Base-by-base conservation (phyloP, 129 eudicot species). In the Scalesia atractyloides region DNA sequence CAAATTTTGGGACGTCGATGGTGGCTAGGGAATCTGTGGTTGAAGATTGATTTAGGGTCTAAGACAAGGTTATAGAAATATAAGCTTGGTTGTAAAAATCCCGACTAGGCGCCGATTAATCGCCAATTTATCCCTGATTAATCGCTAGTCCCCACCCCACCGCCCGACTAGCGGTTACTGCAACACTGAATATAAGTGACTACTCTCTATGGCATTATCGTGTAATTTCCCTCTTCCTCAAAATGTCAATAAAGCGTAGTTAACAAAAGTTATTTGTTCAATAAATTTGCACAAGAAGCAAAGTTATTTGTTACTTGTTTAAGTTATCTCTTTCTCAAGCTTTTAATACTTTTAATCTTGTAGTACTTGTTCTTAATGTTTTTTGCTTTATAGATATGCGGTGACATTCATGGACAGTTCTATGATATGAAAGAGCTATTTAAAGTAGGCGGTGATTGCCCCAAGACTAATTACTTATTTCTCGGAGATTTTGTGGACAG, bases 401-500 rank as follows among this genome's bases (percentile, higher is more conserved):
- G 99, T 3, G 99, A 95, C 79, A 95, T 95, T 68, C 99, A 95
- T 71, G 99, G 99, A 57, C 99, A 95, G 79, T 95, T 95, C 33
- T 95, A 88, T 83, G 99, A 95, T 83, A 83, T 95, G 94, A 95
- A 90, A 86, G 99, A 95, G 89, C 94, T 95, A 63, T 95, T 95
- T 39, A 95, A 83, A 86, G 99, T 95, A 43, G 99, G 99, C 10
- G 99, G 97, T 70, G 99, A 95, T 83, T 95, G 99, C 73, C 99
- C 99, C 37, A 88, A 95, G 87, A 95, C 99, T 9, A 95, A 90
- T 78, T 95, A 95, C 89, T 79, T 95, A 72, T 95, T 95, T 88
- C 99, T 95, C 77, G 99, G 99, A 79, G 99, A 95, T 80, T 95
- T 95, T 83, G 99, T 95, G 70, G 99, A 95, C 71, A 90, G 99